Conservation (phyloP, 768 basidiomycete species). For the Suillus variegatus region DNA sequence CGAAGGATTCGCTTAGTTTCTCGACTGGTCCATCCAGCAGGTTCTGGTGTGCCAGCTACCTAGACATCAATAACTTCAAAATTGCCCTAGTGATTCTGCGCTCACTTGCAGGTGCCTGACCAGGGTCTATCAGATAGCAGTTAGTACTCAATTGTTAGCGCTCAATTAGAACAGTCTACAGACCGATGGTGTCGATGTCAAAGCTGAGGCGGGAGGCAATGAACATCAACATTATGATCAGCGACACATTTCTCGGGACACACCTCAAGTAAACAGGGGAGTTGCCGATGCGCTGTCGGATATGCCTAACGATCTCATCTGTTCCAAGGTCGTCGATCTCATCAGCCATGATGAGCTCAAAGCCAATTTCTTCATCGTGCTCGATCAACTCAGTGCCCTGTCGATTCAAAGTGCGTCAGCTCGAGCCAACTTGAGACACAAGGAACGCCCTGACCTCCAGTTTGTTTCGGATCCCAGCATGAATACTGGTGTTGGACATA, state of each 20-base stretch:
- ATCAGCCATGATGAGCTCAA: conserved; percentile 71
- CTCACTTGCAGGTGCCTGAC: conserved; percentile 71
- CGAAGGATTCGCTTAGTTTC: conserved; percentile 75
- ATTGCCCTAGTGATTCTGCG: neutral
- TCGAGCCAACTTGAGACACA: neutral
- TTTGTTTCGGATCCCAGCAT: conserved; percentile 79
- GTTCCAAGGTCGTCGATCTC: conserved; percentile 79
- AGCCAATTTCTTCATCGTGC: conserved; percentile 68
- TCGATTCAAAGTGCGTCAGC: neutral
- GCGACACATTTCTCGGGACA: neutral
- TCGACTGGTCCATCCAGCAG: conserved; percentile 76
- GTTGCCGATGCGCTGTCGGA: conserved; percentile 64
- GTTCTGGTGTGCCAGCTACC: conserved; percentile 73
- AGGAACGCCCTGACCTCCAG: conserved; percentile 39
- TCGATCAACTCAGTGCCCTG: conserved; percentile 36
- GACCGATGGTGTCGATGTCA: conserved; percentile 76
- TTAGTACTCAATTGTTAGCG: neutral
- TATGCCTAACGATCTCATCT: conserved; percentile 60
- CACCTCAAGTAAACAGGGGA: conserved; percentile 68
- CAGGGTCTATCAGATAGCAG: conserved; percentile 50
- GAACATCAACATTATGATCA: neutral
- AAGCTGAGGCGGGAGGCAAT: conserved; percentile 39
- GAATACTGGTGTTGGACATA: conserved; percentile 66
- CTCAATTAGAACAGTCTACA: conserved; percentile 13
- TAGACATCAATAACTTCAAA: conserved; percentile 1